These are phyloP conservation scores for Gentiana dahurica DNA, from an alignment of 257 asterid species.

Conservation along the genomic window DNA sequence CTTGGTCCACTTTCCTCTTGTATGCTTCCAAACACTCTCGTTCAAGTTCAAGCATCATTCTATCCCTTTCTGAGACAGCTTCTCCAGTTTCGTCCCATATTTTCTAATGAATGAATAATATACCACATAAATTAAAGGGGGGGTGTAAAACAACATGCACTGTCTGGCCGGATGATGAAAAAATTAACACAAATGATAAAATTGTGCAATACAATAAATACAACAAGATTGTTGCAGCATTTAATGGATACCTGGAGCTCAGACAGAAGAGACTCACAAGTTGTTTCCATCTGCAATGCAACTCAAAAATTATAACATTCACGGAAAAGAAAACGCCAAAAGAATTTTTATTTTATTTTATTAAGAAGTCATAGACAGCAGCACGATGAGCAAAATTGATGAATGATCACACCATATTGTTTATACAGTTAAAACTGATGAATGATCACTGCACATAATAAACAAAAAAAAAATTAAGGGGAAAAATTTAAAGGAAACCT, in stretches of 20 bases:
- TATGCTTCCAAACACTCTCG: conserved; percentile 76
- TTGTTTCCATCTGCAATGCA: conserved; percentile 43
- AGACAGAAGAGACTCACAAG: conserved; percentile 55
- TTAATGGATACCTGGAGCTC: conserved; percentile 63
- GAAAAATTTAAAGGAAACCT: too few species aligned
- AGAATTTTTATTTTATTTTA: too few species aligned
- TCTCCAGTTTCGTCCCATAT: conserved; percentile 95
- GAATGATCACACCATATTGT: too few species aligned
- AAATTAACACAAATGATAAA: neutral
- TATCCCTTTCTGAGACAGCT: conserved; percentile 59
- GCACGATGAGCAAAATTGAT: too few species aligned
- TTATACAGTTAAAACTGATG: too few species aligned
- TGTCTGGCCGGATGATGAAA: neutral
- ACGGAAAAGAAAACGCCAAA: neutral
- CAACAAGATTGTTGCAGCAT: neutral
- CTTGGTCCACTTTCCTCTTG: conserved; percentile 80
- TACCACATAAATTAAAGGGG: neutral
- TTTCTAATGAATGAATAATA: conserved; percentile 37
- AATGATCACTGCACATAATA: too few species aligned
- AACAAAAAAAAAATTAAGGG: too few species aligned
- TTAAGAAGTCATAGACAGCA: too few species aligned
- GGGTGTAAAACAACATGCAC: neutral
- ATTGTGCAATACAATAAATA: neutral
- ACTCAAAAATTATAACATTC: too few species aligned
- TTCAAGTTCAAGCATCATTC: conserved; percentile 70